These are phyloP conservation scores for Erigeron philadelphicus DNA, from an alignment of 140 eudicot species.

Conservation along the genomic window DNA sequence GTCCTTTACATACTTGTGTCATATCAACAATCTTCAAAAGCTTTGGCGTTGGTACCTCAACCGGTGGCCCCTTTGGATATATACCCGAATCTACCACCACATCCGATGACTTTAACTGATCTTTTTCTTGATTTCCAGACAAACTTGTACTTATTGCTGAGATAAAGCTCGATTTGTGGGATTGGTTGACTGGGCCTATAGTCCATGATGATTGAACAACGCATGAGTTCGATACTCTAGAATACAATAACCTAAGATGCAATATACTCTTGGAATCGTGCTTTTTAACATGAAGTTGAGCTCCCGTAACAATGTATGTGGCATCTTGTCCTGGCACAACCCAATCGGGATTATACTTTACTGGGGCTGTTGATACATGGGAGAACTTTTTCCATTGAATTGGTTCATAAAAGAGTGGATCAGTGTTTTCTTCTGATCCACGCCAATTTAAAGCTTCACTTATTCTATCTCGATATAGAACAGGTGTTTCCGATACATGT, in stretches of 20 bases:
- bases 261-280: conserved; percentile 47
- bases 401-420: conserved; percentile 50
- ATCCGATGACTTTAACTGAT: conserved; percentile 27
- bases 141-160: conserved; percentile 49
- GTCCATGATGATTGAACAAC: conserved; percentile 59
- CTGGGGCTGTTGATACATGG: conserved; percentile 70
- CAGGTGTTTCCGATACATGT: conserved; percentile 63
- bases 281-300: conserved; percentile 62
- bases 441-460: conserved; percentile 50
- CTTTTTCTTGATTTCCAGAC: conserved; percentile 39
- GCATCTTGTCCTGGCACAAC: conserved; percentile 21
- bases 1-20: conserved; percentile 67
- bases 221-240: conserved; percentile 45
- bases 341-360: conserved; percentile 66
- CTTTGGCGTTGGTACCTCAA: conserved; percentile 58
- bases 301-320: conserved; percentile 81
- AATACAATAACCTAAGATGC: conserved; percentile 66
- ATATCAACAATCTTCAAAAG: conserved; percentile 66
- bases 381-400: conserved; percentile 75
- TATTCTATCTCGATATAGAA: conserved; percentile 45
- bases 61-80: conserved; percentile 84
- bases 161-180: conserved; percentile 44
- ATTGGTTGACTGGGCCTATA: conserved; percentile 37
- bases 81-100: conserved; percentile 71
- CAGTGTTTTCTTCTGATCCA: conserved; percentile 53